Evolutionary conservation across 2,329 filamentous ascomycete species (phyloP).

Genomic region (Celoporthe dispersa): DNA sequence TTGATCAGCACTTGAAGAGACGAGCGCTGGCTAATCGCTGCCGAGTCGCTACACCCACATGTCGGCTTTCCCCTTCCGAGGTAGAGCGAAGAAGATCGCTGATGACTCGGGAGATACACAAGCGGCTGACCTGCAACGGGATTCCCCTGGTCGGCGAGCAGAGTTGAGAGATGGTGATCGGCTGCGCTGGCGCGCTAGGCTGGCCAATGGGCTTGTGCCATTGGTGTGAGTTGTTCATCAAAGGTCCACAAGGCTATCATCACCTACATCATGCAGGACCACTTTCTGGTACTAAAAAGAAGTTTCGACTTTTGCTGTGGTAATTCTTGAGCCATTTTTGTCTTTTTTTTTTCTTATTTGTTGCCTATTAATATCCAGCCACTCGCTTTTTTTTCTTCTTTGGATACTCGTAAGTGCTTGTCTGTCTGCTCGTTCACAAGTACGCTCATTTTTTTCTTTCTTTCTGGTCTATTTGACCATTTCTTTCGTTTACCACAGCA

Average conservation of each 20-base stretch:
- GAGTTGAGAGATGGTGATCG: background rate
- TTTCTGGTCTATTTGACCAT: background rate
- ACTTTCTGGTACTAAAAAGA: background rate
- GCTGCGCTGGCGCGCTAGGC: background rate
- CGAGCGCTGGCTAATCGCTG: background rate
- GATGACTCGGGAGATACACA: conserved; percentile 2
- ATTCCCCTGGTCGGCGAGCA: conserved; percentile 2
- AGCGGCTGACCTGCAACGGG: background rate
- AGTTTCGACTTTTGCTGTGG: background rate
- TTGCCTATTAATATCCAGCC: background rate
- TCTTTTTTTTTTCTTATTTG: background rate
- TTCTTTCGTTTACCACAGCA: background rate
- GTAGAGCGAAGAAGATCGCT: background rate
- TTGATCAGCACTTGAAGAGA: conserved; percentile 1
- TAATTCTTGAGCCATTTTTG: background rate
- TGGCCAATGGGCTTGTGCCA: conserved; percentile 4
- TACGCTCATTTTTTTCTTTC: background rate
- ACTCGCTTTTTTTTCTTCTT: background rate
- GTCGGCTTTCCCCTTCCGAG: background rate
- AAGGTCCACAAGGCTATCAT: background rate
- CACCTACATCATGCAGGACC: conserved; percentile 1
- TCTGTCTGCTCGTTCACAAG: background rate
- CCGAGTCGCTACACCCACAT: background rate
- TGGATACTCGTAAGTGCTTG: background rate
- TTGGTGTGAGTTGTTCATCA: background rate